Percentiles rank a stretch among this genome's conserved stretches.
Conservation (phyloP, 2,329 filamentous ascomycete species). For the Metarhizium anisopliae region DNA sequence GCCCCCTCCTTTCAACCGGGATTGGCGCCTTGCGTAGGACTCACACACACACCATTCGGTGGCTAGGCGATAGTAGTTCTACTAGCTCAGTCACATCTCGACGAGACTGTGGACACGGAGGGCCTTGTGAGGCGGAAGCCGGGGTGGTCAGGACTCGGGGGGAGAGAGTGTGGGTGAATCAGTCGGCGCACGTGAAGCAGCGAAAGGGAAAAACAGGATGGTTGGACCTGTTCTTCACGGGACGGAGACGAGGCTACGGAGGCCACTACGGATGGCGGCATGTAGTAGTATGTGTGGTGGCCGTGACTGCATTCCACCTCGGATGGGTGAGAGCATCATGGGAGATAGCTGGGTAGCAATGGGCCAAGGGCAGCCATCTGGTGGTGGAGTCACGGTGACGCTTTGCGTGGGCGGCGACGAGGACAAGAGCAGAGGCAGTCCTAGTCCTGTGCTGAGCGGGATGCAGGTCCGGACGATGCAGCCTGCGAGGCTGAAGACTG, state of each 20-base stretch:
- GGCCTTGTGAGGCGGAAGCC: conserved; percentile 2
- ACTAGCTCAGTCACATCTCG: conserved; percentile 1
- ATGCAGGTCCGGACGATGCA: not conserved
- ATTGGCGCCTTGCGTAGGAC: not conserved
- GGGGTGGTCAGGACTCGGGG: not conserved
- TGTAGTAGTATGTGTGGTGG: not conserved
- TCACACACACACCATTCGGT: not conserved
- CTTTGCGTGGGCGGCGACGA: too few species aligned
- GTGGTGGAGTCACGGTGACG: not conserved
- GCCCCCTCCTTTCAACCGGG: not conserved
- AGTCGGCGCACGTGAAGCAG: conserved; percentile 7
- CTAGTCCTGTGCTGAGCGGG: not conserved
- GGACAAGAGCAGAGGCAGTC: too few species aligned
- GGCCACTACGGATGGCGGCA: not conserved
- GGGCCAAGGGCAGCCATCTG: too few species aligned
- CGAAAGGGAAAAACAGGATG: not conserved
- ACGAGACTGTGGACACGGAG: not conserved
- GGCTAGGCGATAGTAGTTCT: not conserved
- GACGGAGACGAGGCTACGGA: not conserved
- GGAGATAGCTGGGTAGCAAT: not conserved
- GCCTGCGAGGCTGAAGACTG: not conserved
- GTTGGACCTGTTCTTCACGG: not conserved
- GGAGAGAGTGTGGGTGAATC: not conserved
- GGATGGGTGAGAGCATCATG: not conserved
- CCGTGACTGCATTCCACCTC: not conserved